phyloP scores from a whole-genome alignment of 768 basidiomycete genomes.

The Rhodotorula paludigena region DNA sequence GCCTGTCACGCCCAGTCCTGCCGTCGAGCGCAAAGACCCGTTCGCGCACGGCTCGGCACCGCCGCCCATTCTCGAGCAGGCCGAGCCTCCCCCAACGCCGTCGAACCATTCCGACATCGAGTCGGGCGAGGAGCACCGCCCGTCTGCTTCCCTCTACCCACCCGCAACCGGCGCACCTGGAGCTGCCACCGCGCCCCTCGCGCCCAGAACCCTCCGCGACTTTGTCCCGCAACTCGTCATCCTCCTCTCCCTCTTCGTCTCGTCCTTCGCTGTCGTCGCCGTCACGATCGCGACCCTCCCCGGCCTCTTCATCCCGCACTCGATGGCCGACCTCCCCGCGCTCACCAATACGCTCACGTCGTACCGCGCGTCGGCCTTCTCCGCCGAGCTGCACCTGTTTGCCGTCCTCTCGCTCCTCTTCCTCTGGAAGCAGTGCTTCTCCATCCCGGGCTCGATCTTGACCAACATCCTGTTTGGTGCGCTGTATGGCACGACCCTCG shows the following conservation, averaged over 20 bases:
- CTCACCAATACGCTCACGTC: conserved; percentile 29
- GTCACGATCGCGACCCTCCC: conserved; percentile 40
- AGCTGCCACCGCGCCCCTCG: not conserved
- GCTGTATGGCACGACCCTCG: conserved; percentile 40
- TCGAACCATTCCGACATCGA: not conserved
- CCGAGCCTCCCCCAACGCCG: conserved; percentile 22
- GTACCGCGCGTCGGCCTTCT: conserved; percentile 37
- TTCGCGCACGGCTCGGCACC: not conserved
- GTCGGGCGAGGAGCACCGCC: not conserved
- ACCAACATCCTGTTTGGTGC: conserved; percentile 44
- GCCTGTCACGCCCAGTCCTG: conserved; percentile 3
- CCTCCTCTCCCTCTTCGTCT: conserved; percentile 40
- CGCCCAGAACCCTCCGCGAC: conserved; percentile 19
- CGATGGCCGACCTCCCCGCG: conserved; percentile 37
- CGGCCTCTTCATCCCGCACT: conserved; percentile 39
- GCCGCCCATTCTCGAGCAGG: conserved; percentile 26
- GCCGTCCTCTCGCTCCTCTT: conserved; percentile 40
- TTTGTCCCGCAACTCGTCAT: conserved; percentile 39
- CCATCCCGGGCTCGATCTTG: conserved; percentile 41
- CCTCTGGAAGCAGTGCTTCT: conserved; percentile 44
- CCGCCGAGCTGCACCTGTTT: conserved; percentile 40
- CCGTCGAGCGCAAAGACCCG: conserved; percentile 17
- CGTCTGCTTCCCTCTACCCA: not conserved
- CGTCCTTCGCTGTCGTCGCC: conserved; percentile 40
- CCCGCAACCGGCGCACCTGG: conserved; percentile 1